Conservation (phyloP, 1,284 basidiomycete genomes). For the Moesziomyces aphidis region DNA sequence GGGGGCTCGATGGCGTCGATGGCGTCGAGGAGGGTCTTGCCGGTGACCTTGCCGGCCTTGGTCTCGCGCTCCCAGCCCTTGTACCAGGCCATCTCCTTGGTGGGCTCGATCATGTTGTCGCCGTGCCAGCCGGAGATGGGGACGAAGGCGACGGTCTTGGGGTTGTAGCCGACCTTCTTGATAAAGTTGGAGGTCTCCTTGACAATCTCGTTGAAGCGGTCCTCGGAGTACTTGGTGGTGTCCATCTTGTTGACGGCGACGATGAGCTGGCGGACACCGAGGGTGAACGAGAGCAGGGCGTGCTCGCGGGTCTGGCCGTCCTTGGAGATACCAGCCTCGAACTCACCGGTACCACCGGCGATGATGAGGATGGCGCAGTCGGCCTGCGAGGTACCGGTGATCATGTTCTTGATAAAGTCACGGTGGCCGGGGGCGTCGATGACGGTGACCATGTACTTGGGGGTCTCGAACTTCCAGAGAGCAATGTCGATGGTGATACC, state of each 20-base stretch:
- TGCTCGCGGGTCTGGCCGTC: constrained; percentile 99
- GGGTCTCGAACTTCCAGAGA: constrained; percentile 69
- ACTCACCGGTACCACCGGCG: constrained; percentile 98
- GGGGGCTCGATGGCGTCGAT: constrained; percentile 99
- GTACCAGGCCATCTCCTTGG: constrained; percentile 94
- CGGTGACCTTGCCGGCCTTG: constrained; percentile 91
- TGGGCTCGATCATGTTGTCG: constrained; percentile 98
- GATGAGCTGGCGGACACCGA: constrained; percentile 99
- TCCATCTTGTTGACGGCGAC: constrained; percentile 99
- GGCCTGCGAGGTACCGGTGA: constrained; percentile 94
- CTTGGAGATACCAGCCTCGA: constrained; percentile 99
- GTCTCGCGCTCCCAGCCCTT: constrained; percentile 82
- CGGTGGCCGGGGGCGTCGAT: constrained; percentile 99
- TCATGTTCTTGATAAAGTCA: constrained; percentile 97
- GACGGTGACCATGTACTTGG: constrained; percentile 75
- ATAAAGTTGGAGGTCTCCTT: constrained; percentile 99
- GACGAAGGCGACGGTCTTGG: constrained; percentile 97
- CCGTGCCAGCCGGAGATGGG: constrained; percentile 99
- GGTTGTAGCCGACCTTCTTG: constrained; percentile 99
- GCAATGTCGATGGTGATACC: constrained; percentile 99
- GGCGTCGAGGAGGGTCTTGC: constrained; percentile 99
- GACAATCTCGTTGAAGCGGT: constrained; percentile 99
- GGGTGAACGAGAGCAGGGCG: constrained; percentile 99
- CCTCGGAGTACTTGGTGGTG: constrained; percentile 98
- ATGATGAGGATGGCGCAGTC: constrained; percentile 99